A percentile compares a stretch with the other conserved stretches of the same genome.
Evolutionary conservation across 1,139 yeast species (phyloP).

Genomic region (Zygoascus sp.): DNA sequence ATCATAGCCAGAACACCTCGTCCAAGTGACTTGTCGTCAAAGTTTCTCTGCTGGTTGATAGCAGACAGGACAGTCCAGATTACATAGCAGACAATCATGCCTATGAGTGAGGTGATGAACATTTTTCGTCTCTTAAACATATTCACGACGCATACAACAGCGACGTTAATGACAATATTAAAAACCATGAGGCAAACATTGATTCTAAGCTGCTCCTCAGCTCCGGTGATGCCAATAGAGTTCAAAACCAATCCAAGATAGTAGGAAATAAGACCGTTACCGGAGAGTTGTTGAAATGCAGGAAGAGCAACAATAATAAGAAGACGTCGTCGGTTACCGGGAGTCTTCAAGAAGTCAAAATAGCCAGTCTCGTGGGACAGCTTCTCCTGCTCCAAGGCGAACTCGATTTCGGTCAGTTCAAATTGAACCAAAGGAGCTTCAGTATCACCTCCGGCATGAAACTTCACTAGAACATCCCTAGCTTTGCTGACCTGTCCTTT

Average conservation of each 20-base stretch:
- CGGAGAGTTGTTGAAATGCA: slow-evolving; percentile 12
- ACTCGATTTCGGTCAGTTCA: slow-evolving; percentile 20
- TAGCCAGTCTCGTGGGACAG: slow-evolving; percentile 28
- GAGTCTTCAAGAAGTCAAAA: slow-evolving; percentile 34
- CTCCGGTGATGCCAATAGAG: slow-evolving; percentile 15
- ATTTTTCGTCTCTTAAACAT: slow-evolving; percentile 32
- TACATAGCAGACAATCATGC: slow-evolving; percentile 16
- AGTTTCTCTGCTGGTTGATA: slow-evolving; percentile 9
- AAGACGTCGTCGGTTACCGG: slow-evolving; percentile 9
- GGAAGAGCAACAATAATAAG: slow-evolving; percentile 9
- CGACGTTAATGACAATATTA: slow-evolving; percentile 16
- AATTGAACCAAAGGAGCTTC: slow-evolving; percentile 17
- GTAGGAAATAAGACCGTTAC: slow-evolving; percentile 17
- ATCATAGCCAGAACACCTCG: slow-evolving; percentile 16
- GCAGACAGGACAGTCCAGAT: slow-evolving; percentile 17
- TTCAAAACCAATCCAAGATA: slow-evolving; percentile 14
- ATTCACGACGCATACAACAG: slow-evolving; percentile 15
- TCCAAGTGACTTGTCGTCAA: slow-evolving; percentile 6
- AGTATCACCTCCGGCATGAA: slow-evolving; percentile 24
- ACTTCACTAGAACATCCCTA: slow-evolving; percentile 46
- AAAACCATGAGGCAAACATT: slow-evolving; percentile 18
- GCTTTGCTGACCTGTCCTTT: slow-evolving; percentile 64
- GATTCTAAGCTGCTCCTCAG: slow-evolving; percentile 13
- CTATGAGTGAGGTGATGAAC: slow-evolving; percentile 30
- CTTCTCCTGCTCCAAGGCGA: slow-evolving; percentile 18